Base-by-base conservation (phyloP, 257 asterid genomes). In the Scutellaria galericulata region DNA sequence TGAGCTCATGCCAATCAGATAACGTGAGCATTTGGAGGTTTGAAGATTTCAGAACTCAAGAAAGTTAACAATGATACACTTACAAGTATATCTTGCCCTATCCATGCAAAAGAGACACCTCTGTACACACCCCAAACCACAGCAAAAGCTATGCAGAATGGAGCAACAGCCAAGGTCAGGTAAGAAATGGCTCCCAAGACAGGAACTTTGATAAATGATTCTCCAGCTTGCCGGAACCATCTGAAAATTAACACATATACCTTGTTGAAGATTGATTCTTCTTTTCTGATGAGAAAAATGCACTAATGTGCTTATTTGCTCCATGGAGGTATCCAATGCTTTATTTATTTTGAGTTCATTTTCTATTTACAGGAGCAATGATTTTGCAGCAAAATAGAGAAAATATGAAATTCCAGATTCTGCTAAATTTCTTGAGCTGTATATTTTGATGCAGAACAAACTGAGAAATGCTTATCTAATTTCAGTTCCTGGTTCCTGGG, bases 41-140 rank as follows among this genome's bases (percentile, higher is more conserved):
- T 2, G 11, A n/a, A 65, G 37, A 35, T 18, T 61, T 51, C 13
- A 12, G 60, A 22, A 37, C 20, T 44, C 13, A 48, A 60, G 47
- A 51, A 75, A 73, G 41, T 27, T 55, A 68, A 75, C 14, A 45
- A 24, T 50, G 65, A 69, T 51, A 42, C 60, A 66, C 91, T 85
- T 81, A 93, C 98, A 68, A 93, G 97, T 73, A 93, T 79, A 80
- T 93, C 97, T 85, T 89, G 98, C 70, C 97, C 98, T 51, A 93
- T 87, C 98, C 98, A 93, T 67, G 93, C 96, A 82, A 90, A 86
- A 68, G 95, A 81, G 57, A 22, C 66, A 24, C 69, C 70, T 78
- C 96, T 81, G 81, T 87, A 79, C 51, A 90, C 85, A 13, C 96
- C 97, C 98, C 98, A 93, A 46, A 87, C 78, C 46, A 87, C 90